Evolutionary conservation across 2,329 filamentous ascomycete species (phyloP).

Genomic region (Pseudocercospora macadamiae): DNA sequence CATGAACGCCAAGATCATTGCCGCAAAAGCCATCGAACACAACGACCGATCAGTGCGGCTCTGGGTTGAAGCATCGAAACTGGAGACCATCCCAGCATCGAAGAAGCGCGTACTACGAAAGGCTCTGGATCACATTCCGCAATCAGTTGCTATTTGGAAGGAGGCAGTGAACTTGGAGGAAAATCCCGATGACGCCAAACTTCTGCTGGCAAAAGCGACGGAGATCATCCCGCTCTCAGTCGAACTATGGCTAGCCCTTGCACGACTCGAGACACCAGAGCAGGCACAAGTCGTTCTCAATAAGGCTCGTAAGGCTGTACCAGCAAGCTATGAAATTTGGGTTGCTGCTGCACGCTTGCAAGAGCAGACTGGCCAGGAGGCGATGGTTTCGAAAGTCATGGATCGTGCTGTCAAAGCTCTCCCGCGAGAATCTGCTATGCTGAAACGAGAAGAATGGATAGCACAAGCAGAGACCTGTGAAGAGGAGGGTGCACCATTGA

Average conservation of each 20-base stretch:
- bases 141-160: slow-evolving; percentile 97
- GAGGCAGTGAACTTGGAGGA: slow-evolving; percentile 95
- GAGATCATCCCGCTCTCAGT: slow-evolving; percentile 93
- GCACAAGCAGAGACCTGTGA: slow-evolving; percentile 92
- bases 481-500: slow-evolving; percentile 82
- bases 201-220: slow-evolving; percentile 91
- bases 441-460: slow-evolving; percentile 97
- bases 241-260: slow-evolving; percentile 92
- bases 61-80: slow-evolving; percentile 93
- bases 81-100: slow-evolving; percentile 79
- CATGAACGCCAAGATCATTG: slow-evolving; percentile 93
- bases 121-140: slow-evolving; percentile 87
- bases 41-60: slow-evolving; percentile 86
- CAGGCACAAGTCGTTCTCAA: slow-evolving; percentile 96
- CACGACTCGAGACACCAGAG: slow-evolving; percentile 83
- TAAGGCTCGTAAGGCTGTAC: slow-evolving; percentile 88
- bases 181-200: slow-evolving; percentile 79
- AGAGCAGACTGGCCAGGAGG: slow-evolving; percentile 80
- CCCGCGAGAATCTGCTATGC: slow-evolving; percentile 90
- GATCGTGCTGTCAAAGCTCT: slow-evolving; percentile 88
- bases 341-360: slow-evolving; percentile 90
- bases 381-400: slow-evolving; percentile 83
- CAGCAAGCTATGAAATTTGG: slow-evolving; percentile 94
- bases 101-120: slow-evolving; percentile 93
- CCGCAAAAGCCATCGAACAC: slow-evolving; percentile 86